Evolutionary conservation across 306 rosid genomes (phyloP).

Genomic region (Medicago ruthenica): DNA sequence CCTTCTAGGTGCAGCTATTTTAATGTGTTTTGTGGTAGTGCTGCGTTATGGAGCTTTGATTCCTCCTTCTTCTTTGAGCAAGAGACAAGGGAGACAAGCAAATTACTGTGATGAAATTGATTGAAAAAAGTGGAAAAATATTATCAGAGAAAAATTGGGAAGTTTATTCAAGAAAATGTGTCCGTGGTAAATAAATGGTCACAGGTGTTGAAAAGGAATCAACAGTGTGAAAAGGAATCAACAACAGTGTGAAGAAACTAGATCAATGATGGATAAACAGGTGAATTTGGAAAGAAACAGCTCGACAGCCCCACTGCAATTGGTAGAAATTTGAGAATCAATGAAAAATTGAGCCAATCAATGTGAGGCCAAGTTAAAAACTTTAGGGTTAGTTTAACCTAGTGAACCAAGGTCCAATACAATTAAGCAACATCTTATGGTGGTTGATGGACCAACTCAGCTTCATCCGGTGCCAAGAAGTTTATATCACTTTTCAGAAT

Average conservation of each 20-base stretch:
- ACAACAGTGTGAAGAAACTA: not conserved
- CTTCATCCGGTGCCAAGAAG: not conserved
- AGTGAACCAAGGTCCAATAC: not conserved
- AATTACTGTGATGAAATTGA: not conserved
- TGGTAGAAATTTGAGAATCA: not conserved
- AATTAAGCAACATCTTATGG: not conserved
- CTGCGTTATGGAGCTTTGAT: not conserved
- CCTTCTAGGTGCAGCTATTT: no score
- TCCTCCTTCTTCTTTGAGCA: not conserved
- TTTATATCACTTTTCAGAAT: not conserved
- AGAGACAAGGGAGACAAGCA: not conserved
- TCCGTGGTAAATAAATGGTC: not conserved
- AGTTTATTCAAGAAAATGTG: not conserved
- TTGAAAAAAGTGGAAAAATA: not conserved
- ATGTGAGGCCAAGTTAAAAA: not conserved
- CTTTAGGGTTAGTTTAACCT: not conserved
- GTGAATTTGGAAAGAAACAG: not conserved
- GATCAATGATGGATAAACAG: not conserved
- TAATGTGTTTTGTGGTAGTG: not conserved
- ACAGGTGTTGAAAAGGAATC: not conserved
- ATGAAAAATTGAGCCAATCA: conserved; percentile 11
- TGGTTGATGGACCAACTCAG: not conserved
- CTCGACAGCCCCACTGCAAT: not conserved
- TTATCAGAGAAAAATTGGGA: not conserved
- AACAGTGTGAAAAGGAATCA: not conserved